Evolutionary conservation across 2,329 filamentous ascomycete genomes (phyloP), one percentile per base, ranked within the genome.

Genomic region (Monosporascus sp.): DNA sequence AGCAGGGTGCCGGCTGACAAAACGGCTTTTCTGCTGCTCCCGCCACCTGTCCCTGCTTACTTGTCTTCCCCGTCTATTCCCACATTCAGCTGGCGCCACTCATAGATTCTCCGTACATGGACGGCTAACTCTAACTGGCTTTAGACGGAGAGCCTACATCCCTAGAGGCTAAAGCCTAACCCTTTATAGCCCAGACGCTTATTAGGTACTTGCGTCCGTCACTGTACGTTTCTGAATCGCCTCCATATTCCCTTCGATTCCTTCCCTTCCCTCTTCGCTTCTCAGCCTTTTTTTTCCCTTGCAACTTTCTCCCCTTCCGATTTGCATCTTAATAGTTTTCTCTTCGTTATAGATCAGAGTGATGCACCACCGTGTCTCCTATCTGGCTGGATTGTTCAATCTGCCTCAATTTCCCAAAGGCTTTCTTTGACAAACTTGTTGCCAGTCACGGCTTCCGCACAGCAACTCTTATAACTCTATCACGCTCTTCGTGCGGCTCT

Each of bases 221-320:
- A 53, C 35, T 37, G 17, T 50, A 20, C 22, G n/a, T 48, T 51
- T 41, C 51, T 50, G 25, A 25, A 48, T 53, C 56, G 53, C 56
- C 50, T 52, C 50, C 57, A 59, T 56, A 57, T 61, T 58, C 61
- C 60, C 63, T 70, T 64, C 64, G 65, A 65, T 67, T 65, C 70
- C 70, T 68, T 60, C 60, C 59, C 68, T 62, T 62, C 60, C 59
- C 64, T 62, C 61, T 65, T 64, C 57, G 59, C 63, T 65, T 60
- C 61, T 64, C 63, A 63, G 65, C 66, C 69, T 70, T 71, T 64
- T 65, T 69, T 69, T 70, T 67, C 65, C 56, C 61, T 64, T 62
- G 58, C 48, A 55, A 46, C 51, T 51, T 54, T 53, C 45, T 39
- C 54, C 57, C 59, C 60, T 59, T 59, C 59, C 58, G 56, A 57